These are phyloP conservation scores for Colletotrichum shisoi DNA, from an alignment of 2,329 filamentous ascomycete species.

Conservation along the genomic window DNA sequence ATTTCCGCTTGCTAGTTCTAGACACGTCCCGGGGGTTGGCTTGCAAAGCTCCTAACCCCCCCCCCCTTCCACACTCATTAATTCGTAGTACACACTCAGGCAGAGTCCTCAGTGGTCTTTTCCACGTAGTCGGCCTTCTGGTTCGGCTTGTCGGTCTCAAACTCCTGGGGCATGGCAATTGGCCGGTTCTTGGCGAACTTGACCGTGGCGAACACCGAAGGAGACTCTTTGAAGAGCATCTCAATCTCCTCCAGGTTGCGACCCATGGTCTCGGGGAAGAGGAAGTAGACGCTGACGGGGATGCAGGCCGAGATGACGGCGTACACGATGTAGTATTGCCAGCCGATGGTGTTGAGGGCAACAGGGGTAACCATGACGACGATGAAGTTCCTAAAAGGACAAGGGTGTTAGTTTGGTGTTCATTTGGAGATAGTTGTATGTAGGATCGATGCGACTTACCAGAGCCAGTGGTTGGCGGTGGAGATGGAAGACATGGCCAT, in stretches of 20 bases:
- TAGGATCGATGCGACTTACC: constrained; percentile 37
- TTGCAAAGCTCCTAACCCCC: constrained; percentile 4
- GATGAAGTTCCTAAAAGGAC: constrained; percentile 51
- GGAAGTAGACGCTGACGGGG: constrained; percentile 54
- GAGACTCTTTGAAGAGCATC: constrained; percentile 54
- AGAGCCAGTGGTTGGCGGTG: constrained; percentile 63
- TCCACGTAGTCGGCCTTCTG: constrained; percentile 43
- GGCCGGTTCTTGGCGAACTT: constrained; percentile 49
- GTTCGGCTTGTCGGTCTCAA: constrained; percentile 40
- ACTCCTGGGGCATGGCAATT: constrained; percentile 47
- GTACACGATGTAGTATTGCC: constrained; percentile 61
- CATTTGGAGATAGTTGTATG: not conserved
- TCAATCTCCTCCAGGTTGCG: constrained; percentile 58
- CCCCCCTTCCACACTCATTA: constrained; percentile 11
- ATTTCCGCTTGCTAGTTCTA: constrained; percentile 33
- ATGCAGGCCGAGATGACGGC: constrained; percentile 56
- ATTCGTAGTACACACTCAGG: constrained; percentile 13
- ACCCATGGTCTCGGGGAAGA: constrained; percentile 61
- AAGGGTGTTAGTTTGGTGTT: constrained; percentile 14
- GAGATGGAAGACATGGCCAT: constrained; percentile 65
- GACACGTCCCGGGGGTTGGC: constrained; percentile 11
- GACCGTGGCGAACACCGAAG: constrained; percentile 50
- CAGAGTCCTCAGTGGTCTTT: constrained; percentile 33
- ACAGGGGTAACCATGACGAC: constrained; percentile 56
- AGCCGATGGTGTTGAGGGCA: constrained; percentile 60